Conservation (phyloP, 2,329 filamentous ascomycete genomes). For the Emericellopsis cladophorae region DNA sequence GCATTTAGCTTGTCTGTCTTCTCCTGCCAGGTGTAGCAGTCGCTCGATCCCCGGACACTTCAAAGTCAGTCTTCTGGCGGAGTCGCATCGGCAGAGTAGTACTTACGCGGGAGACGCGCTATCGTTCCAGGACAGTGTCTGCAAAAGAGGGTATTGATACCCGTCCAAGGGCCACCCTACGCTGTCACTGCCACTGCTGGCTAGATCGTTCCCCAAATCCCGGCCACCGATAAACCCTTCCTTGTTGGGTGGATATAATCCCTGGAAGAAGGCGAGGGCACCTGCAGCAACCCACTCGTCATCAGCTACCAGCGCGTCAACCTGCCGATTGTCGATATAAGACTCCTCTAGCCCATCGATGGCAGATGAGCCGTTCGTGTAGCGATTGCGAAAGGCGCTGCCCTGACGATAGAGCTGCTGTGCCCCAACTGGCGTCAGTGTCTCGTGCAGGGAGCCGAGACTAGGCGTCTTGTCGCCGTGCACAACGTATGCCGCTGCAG, state of each 20-base stretch:
- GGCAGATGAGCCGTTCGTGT: conserved; percentile 22
- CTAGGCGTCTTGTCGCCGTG: conserved; percentile 41
- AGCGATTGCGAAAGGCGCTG: conserved; percentile 32
- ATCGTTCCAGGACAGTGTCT: conserved; percentile 33
- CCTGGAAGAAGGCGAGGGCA: conserved; percentile 70
- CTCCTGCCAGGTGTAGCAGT: conserved; percentile 13
- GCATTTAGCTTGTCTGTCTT: not conserved
- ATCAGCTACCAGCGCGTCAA: conserved; percentile 26
- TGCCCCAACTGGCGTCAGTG: conserved; percentile 39
- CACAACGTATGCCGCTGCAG: conserved; percentile 32
- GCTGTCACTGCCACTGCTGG: conserved; percentile 25
- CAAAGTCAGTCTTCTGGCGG: too few species aligned
- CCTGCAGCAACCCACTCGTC: conserved; percentile 47
- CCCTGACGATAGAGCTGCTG: conserved; percentile 39
- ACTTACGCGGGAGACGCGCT: conserved; percentile 32
- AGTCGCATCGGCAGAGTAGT: too few species aligned
- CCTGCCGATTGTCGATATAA: conserved; percentile 34
- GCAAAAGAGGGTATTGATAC: conserved; percentile 67
- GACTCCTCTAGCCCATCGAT: conserved; percentile 28
- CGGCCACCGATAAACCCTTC: conserved; percentile 17
- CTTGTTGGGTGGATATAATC: conserved; percentile 63
- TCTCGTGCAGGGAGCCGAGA: conserved; percentile 11
- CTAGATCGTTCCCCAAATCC: conserved; percentile 28
- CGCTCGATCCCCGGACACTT: conserved; percentile 24
- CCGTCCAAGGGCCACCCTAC: conserved; percentile 50